Evolutionary conservation across 306 rosid genomes (phyloP).

Genomic region (Quercus mongolica): DNA sequence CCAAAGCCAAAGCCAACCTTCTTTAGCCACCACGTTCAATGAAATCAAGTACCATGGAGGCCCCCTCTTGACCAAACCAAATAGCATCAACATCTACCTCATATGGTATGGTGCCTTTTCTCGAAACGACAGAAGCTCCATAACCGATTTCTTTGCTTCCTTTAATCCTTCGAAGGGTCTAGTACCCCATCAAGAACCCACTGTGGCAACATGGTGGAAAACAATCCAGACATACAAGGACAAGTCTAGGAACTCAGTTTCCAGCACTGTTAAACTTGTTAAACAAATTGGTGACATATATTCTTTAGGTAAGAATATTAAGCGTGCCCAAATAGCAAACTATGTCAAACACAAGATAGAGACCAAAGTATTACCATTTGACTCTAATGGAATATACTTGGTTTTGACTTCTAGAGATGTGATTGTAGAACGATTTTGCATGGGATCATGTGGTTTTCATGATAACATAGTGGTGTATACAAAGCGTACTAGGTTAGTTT

Average conservation of each 20-base stretch:
- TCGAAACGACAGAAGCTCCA: conserved; percentile 10
- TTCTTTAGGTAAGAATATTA: conserved; percentile 24
- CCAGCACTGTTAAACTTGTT: conserved; percentile 7
- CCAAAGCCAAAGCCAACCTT: conserved; percentile 2
- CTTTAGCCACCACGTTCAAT: conserved; percentile 1
- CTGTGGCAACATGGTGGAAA: conserved; percentile 28
- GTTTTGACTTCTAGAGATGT: conserved; percentile 29
- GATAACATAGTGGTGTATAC: neutral
- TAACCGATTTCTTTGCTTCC: conserved; percentile 27
- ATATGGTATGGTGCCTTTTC: conserved; percentile 24
- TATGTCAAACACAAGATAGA: conserved; percentile 17
- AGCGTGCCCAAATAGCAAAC: conserved; percentile 22
- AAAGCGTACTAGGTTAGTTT: conserved; percentile 1
- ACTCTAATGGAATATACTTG: conserved; percentile 25
- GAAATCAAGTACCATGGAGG: conserved; percentile 34
- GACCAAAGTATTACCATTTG: conserved; percentile 18
- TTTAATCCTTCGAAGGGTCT: neutral
- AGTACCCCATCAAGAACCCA: conserved; percentile 1
- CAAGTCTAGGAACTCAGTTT: conserved; percentile 19
- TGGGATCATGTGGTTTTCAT: conserved; percentile 36
- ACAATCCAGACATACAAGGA: conserved; percentile 24
- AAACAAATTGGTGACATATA: conserved; percentile 21
- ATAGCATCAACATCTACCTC: conserved; percentile 19
- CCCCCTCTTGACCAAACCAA: conserved; percentile 23
- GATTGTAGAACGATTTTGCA: conserved; percentile 28